These are phyloP conservation scores for Debaryomyces singareniensis DNA, from an alignment of 1,139 yeast genomes.

Conservation along the genomic window DNA sequence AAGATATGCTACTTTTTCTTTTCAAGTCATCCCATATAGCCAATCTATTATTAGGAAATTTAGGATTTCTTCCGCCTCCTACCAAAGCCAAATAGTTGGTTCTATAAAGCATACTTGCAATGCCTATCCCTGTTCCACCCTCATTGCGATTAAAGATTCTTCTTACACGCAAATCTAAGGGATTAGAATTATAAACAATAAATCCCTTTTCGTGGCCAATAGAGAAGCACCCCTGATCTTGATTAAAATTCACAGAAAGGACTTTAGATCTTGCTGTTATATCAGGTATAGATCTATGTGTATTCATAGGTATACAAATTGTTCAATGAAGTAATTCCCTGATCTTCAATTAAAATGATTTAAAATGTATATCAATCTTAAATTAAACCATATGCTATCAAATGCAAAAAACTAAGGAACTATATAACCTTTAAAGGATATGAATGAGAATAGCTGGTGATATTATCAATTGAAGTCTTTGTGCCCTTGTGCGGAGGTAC, in stretches of 20 bases:
- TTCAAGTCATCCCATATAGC: constrained; percentile 90
- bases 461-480: too few species aligned
- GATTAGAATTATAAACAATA: constrained; percentile 81
- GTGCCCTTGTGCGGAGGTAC: too few species aligned
- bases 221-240: constrained; percentile 87
- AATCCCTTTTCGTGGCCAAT: constrained; percentile 79
- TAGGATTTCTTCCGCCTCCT: constrained; percentile 81
- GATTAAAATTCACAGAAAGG: constrained; percentile 68
- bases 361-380: too few species aligned
- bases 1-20: constrained; percentile 62
- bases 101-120: constrained; percentile 75
- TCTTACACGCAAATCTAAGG: constrained; percentile 72
- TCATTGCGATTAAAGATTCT: constrained; percentile 37
- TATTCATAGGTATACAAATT: constrained; percentile 23
- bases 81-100: constrained; percentile 86
- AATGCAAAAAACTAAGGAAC: too few species aligned
- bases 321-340: background rate
- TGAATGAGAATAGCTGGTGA: too few species aligned
- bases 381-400: too few species aligned
- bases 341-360: background rate
- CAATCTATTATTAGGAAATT: constrained; percentile 68
- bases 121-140: constrained; percentile 59
- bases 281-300: constrained; percentile 25
- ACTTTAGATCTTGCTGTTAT: constrained; percentile 31
- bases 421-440: too few species aligned